A percentile compares a stretch with the other conserved stretches of the same genome.
These are phyloP conservation scores for Apiospora kogelbergensis DNA, from an alignment of 2,329 filamentous ascomycete species.

Conservation along the genomic window DNA sequence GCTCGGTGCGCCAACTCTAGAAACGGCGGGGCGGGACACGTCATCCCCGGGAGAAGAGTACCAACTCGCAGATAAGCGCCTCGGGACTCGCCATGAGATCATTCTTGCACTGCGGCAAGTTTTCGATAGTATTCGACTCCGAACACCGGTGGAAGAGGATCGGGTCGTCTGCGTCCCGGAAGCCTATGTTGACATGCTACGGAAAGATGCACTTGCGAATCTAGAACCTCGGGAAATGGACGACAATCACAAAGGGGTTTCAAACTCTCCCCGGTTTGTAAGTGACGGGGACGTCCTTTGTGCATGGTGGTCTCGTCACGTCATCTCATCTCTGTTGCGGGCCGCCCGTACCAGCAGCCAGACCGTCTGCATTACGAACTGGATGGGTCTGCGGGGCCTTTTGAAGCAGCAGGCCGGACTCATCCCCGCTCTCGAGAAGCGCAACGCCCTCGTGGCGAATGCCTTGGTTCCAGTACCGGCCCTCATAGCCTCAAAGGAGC, in stretches of 20 bases:
- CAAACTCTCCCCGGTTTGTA: not conserved
- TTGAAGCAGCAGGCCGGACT: conserved; percentile 11
- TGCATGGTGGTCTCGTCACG: conserved; percentile 36
- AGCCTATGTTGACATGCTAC: not conserved
- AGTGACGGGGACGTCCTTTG: conserved; percentile 25
- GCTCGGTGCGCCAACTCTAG: conserved; percentile 14
- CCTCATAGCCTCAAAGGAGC: conserved; percentile 19
- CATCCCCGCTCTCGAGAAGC: conserved; percentile 20
- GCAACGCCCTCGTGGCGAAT: conserved; percentile 21
- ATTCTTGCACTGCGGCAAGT: not conserved
- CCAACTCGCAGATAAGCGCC: not conserved
- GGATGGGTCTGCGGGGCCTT: conserved; percentile 21
- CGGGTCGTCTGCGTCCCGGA: not conserved
- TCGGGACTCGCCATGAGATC: not conserved
- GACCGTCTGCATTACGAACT: conserved; percentile 32
- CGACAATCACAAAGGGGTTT: too few relatives aligned
- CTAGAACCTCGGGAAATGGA: not conserved
- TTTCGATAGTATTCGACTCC: not conserved
- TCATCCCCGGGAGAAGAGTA: conserved; percentile 38
- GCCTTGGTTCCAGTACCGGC: conserved; percentile 17
- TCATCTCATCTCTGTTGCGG: conserved; percentile 23
- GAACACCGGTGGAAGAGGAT: not conserved
- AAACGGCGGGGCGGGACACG: conserved; percentile 12
- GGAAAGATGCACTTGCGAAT: not conserved
- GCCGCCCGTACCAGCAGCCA: conserved; percentile 29